A percentile compares a stretch with the other conserved stretches of the same genome.
Conservation (phyloP, 106 monocot species). For the Apostasia ramifera region DNA sequence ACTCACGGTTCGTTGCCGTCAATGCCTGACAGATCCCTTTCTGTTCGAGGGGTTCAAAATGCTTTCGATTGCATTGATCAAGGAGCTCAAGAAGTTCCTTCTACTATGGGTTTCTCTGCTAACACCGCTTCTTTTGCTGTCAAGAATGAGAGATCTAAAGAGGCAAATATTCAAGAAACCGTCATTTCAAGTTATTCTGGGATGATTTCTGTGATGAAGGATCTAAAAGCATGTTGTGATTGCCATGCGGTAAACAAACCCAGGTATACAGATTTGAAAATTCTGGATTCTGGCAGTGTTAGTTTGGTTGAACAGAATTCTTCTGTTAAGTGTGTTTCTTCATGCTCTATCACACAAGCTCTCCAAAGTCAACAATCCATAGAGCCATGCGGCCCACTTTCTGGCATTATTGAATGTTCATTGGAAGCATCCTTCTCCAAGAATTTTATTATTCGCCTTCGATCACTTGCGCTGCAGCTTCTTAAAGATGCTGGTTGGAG, state of each 20-base stretch:
- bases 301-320: slow-evolving; percentile 7
- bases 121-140: neutral
- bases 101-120: neutral
- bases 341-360: neutral
- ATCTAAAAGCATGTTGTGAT: neutral
- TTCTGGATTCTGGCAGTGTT: neutral
- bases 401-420: neutral
- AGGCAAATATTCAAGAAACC: too few relatives aligned
- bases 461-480: slow-evolving; percentile 48
- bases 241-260: neutral
- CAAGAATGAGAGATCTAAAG: neutral
- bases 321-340: neutral
- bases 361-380: slow-evolving; percentile 1
- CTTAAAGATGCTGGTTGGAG: slow-evolving; percentile 48
- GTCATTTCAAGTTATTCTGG: too few relatives aligned
- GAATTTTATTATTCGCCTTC: slow-evolving; percentile 33
- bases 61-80: neutral
- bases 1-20: neutral
- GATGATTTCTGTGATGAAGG: neutral
- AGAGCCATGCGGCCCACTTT: neutral
- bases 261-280: neutral
- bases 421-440: neutral
- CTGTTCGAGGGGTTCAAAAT: slow-evolving; percentile 9
- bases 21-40: neutral
- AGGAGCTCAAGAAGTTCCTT: neutral